Conservation (phyloP, 225 moss, liverwort and hornwort genomes). For the Neckera pumila region DNA sequence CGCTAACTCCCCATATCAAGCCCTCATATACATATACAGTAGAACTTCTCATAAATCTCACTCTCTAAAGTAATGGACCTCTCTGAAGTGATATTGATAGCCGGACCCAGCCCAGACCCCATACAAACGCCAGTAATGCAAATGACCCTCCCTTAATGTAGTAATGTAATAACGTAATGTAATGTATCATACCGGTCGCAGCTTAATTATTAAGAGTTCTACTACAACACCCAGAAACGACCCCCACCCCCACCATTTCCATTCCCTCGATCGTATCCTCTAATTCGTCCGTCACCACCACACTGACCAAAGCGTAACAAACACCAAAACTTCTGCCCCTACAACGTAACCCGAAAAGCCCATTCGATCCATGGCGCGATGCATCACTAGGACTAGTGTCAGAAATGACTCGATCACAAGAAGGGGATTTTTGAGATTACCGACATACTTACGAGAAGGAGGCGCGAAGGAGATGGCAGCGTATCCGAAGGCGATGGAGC, state of each 20-base stretch:
- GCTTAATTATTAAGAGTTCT: too few species aligned
- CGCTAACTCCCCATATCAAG: neutral
- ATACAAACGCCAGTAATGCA: neutral
- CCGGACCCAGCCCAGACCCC: constrained; percentile 12
- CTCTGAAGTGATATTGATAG: too few species aligned
- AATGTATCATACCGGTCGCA: too few species aligned
- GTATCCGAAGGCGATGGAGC: neutral
- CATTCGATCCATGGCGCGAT: neutral
- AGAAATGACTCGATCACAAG: neutral
- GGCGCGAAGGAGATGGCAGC: neutral
- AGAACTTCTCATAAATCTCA: neutral
- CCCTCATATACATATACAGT: constrained; percentile 25
- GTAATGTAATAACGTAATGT: too few species aligned
- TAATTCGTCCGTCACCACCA: neutral
- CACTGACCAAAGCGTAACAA: neutral
- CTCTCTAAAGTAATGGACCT: too few species aligned
- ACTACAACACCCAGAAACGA: neutral
- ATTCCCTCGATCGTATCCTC: neutral
- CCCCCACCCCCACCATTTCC: neutral
- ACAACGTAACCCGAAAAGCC: neutral
- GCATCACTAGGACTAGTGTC: neutral
- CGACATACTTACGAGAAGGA: neutral
- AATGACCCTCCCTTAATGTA: constrained; percentile 23
- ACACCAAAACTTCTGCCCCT: neutral
- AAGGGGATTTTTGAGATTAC: neutral